These are phyloP conservation scores for Neurospora sublineolata DNA, from an alignment of 495 filamentous ascomycete species.

Conservation along the genomic window DNA sequence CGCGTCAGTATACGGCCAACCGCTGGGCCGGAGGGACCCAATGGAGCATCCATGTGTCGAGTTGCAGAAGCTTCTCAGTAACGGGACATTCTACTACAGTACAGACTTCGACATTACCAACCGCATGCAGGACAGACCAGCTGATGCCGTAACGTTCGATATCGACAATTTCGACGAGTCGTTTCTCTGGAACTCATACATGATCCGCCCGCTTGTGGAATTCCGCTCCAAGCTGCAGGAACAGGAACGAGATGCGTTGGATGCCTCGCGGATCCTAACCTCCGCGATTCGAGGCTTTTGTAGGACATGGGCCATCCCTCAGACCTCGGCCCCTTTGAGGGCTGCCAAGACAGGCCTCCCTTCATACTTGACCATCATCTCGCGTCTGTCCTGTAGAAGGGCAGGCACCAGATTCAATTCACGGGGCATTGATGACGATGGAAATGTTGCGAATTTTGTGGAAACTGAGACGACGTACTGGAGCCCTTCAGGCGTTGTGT, in stretches of 20 bases:
- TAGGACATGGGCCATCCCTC: conserved; percentile 69
- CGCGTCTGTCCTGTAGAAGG: conserved; percentile 78
- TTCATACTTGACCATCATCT: conserved; percentile 76
- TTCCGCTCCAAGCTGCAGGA: conserved; percentile 72
- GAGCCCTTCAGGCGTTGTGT: conserved; percentile 62
- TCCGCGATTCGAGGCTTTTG: conserved; percentile 92
- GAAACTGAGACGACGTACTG: conserved; percentile 60
- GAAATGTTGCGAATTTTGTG: conserved; percentile 84
- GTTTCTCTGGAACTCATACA: conserved; percentile 95
- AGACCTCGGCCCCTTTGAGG: conserved; percentile 37
- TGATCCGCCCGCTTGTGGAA: conserved; percentile 83
- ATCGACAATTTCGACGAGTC: conserved; percentile 76
- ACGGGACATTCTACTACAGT: conserved; percentile 98
- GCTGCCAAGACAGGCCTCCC: conserved; percentile 62
- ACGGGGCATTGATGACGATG: conserved; percentile 92
- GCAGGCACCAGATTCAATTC: conserved; percentile 95
- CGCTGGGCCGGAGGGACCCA: conserved; percentile 51
- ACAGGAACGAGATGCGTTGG: conserved; percentile 61
- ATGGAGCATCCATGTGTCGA: conserved; percentile 82
- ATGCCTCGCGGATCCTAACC: conserved; percentile 77
- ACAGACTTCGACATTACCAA: conserved; percentile 94
- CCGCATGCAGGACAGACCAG: conserved; percentile 70
- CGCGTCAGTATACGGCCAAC: conserved; percentile 43
- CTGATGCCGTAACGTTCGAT: conserved; percentile 54
- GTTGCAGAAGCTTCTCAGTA: conserved; percentile 78